Evolutionary conservation across 768 basidiomycete species (phyloP).

Genomic region (Rhodotorula kratochvilovae): DNA sequence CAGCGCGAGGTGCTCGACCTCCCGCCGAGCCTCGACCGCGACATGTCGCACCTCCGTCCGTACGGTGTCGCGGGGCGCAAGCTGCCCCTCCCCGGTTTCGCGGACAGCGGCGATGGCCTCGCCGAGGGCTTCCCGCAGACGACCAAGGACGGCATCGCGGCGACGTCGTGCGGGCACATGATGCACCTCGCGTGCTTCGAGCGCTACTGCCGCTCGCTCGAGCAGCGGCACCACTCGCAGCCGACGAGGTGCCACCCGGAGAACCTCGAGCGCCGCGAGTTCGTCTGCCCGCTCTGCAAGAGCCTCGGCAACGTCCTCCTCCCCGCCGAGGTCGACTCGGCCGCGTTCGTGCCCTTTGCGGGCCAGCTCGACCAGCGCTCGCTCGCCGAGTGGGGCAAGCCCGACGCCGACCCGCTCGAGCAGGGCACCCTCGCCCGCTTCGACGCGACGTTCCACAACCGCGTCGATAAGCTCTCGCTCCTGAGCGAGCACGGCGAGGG

Average conservation of each 20-base stretch:
- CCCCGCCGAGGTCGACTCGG: slow-evolving; percentile 57
- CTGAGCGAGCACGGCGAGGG: slow-evolving; percentile 10
- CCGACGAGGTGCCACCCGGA: slow-evolving; percentile 91
- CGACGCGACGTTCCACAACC: neutral
- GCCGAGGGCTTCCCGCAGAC: slow-evolving; percentile 36
- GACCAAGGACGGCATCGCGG: slow-evolving; percentile 53
- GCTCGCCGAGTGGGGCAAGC: slow-evolving; percentile 21
- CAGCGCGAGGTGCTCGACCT: slow-evolving; percentile 69
- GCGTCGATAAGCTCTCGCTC: slow-evolving; percentile 15
- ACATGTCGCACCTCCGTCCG: slow-evolving; percentile 30
- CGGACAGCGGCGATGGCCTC: slow-evolving; percentile 32
- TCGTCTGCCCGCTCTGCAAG: slow-evolving; percentile 94
- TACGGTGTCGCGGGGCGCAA: slow-evolving; percentile 36
- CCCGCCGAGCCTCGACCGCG: slow-evolving; percentile 62
- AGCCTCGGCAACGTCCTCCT: slow-evolving; percentile 90
- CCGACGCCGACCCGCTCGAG: slow-evolving; percentile 6
- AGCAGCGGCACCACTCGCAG: slow-evolving; percentile 75
- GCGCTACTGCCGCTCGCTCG: slow-evolving; percentile 77
- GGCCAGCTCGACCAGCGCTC: neutral
- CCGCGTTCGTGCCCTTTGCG: slow-evolving; percentile 10
- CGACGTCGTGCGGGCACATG: slow-evolving; percentile 88
- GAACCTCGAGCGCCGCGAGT: slow-evolving; percentile 86
- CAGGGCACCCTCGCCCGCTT: neutral
- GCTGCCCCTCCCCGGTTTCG: slow-evolving; percentile 5
- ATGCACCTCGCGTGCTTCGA: slow-evolving; percentile 96